phyloP scores from a whole-genome alignment of 768 basidiomycete species.

The Jaapia argillacea region DNA sequence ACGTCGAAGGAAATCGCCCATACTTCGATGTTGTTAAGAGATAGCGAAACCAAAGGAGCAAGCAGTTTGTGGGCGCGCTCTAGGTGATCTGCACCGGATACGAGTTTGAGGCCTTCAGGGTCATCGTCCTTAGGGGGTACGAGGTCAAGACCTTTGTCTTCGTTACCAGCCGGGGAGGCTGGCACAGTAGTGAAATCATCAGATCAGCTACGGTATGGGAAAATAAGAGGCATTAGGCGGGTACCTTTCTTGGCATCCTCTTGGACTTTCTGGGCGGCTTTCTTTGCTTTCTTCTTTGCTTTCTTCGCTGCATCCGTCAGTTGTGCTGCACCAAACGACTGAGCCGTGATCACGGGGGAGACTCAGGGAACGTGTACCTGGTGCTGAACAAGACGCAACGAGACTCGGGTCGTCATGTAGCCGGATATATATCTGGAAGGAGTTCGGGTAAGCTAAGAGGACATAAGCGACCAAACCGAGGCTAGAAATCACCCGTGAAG shows the following conservation, averaged over 20 bases:
- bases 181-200: constrained; percentile 18
- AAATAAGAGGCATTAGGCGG: constrained; percentile 9
- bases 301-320: constrained; percentile 65
- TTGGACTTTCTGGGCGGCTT: constrained; percentile 53
- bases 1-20: constrained; percentile 79
- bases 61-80: constrained; percentile 70
- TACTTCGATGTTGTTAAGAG: constrained; percentile 45
- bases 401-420: constrained; percentile 66
- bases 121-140: constrained; percentile 64
- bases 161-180: constrained; percentile 28
- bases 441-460: constrained; percentile 2
- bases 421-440: constrained; percentile 57
- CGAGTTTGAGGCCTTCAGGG: constrained; percentile 67
- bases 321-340: constrained; percentile 21
- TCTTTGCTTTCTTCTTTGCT: constrained; percentile 82
- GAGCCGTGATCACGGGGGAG: not conserved
- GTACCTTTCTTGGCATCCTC: constrained; percentile 72
- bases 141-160: constrained; percentile 65
- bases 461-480: not conserved
- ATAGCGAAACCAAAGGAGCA: constrained; percentile 46
- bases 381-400: constrained; percentile 10
- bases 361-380: not conserved
- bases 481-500: constrained; percentile 41
- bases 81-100: constrained; percentile 52
- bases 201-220: constrained; percentile 3